Percentiles rank a stretch among this genome's conserved stretches.
phyloP scores from a whole-genome alignment of 1,284 basidiomycete species.

The Lignosus rhinocerotis region DNA sequence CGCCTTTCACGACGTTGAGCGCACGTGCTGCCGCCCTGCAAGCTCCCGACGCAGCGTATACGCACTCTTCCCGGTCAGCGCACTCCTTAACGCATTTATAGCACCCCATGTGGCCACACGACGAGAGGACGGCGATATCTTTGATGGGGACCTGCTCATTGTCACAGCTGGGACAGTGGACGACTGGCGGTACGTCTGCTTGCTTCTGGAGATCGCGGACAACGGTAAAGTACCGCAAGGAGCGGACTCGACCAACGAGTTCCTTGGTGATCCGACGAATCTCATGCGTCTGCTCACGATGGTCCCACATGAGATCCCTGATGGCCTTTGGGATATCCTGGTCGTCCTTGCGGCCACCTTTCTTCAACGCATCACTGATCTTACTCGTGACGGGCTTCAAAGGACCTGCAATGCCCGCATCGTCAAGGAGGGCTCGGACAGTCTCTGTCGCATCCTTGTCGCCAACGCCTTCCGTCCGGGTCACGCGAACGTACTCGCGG shows the following conservation, averaged over 20 bases:
- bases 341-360: slow-evolving; percentile 54
- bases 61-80: slow-evolving; percentile 81
- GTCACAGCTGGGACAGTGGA: slow-evolving; percentile 64
- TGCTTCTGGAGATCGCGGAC: slow-evolving; percentile 87
- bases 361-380: slow-evolving; percentile 35
- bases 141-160: slow-evolving; percentile 57
- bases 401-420: slow-evolving; percentile 53
- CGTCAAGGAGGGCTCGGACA: slow-evolving; percentile 58
- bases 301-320: slow-evolving; percentile 75
- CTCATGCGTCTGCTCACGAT: slow-evolving; percentile 85
- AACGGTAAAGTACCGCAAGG: slow-evolving; percentile 86
- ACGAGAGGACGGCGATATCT: slow-evolving; percentile 83
- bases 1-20: slow-evolving; percentile 81
- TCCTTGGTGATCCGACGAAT: slow-evolving; percentile 85
- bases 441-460: slow-evolving; percentile 74
- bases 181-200: slow-evolving; percentile 52
- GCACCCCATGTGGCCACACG: slow-evolving; percentile 89
- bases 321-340: slow-evolving; percentile 50
- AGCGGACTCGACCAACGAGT: slow-evolving; percentile 84
- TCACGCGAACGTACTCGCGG: slow-evolving; percentile 70
- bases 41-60: slow-evolving; percentile 63
- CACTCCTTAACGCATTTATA: slow-evolving; percentile 68
- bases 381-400: slow-evolving; percentile 29
- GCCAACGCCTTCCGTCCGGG: slow-evolving; percentile 67
- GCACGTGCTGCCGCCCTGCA: slow-evolving; percentile 75